phyloP scores from a whole-genome alignment of 2,329 filamentous ascomycete species.

The Pseudocercospora musae region DNA sequence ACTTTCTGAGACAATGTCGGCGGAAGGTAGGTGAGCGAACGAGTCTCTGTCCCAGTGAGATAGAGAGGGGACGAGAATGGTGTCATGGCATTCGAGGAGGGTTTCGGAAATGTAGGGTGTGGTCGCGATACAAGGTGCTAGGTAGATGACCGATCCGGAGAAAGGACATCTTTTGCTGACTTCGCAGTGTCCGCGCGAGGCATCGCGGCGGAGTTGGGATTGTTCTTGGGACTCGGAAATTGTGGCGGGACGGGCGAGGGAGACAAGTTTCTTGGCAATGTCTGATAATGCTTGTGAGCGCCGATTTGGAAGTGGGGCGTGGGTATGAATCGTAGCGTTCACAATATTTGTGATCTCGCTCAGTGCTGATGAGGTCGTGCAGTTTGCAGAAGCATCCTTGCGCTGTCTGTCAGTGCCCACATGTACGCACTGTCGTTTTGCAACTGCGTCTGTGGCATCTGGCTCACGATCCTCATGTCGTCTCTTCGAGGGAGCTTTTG shows the following conservation, averaged over 20 bases:
- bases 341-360: conserved; percentile 19
- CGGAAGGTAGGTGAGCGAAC: conserved; percentile 20
- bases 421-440: conserved; percentile 5
- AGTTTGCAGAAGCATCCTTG: background rate
- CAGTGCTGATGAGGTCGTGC: conserved; percentile 10
- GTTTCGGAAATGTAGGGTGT: conserved; percentile 31
- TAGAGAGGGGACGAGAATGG: conserved; percentile 13
- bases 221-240: background rate
- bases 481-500: background rate
- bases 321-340: background rate
- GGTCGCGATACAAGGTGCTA: conserved; percentile 31
- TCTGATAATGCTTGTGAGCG: conserved; percentile 6
- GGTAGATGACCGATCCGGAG: conserved; percentile 23
- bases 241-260: background rate
- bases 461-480: background rate
- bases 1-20: conserved; percentile 31
- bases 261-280: conserved; percentile 7
- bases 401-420: background rate
- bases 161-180: conserved; percentile 22
- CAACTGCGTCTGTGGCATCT: background rate
- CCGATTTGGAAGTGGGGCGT: background rate
- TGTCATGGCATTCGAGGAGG: conserved; percentile 26
- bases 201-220: conserved; percentile 4
- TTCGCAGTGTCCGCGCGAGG: conserved; percentile 7
- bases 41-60: conserved; percentile 34